Base-by-base conservation (phyloP, 139 green algal genomes). In the Chlamydomonas incerta region DNA sequence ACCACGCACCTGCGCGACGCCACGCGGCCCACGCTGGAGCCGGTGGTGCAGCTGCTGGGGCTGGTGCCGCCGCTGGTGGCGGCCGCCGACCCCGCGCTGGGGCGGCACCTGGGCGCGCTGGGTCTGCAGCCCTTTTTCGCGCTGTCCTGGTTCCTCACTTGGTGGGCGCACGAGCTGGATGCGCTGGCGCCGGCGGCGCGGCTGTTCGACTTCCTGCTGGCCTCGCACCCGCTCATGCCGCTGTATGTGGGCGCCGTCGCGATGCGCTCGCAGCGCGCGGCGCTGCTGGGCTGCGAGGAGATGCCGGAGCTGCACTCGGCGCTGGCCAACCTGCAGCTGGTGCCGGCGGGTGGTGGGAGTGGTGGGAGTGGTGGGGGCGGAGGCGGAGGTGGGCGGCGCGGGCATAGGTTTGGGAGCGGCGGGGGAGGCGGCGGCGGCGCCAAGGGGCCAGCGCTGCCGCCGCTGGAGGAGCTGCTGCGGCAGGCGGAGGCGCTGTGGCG, bases 201-300 rank as follows among this genome's bases (percentile, higher is more conserved):
- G 23, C 91, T 99, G 26, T 99, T 98, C 81, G 96, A 99, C 90
- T 90, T 98, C 23, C 98, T 98, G 79, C 87, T 98, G 23, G 79
- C 96, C 2, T 90, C 90, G 9, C 96, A 98, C 91, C 96, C 96
- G 5, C 91, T 98, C 50, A 96, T 98, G 94, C 95, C 96, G 20
- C 90, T 99, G n/a, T 99, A 99, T 74, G 71, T 98, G 21, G 94
- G 92, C 1, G 96, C 91, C 1, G 93, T 90, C 2, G 93, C 91
- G 13, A 93, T 98, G 86, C 83, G 79, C 76, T 52, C 28, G 9
- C 84, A 91, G 80, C 83, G 92, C 31, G 35, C 81, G 23, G 52
- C 87, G 33, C 87, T 98, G 37, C 82, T 98, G 35, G 82, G 50
- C 0, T 90, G 65, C 21, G 80, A 90, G 0, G 91, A 93, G 66